These are phyloP conservation scores for Fusarium pseudoanthophilum DNA, from an alignment of 2,329 filamentous ascomycete species.

Conservation along the genomic window DNA sequence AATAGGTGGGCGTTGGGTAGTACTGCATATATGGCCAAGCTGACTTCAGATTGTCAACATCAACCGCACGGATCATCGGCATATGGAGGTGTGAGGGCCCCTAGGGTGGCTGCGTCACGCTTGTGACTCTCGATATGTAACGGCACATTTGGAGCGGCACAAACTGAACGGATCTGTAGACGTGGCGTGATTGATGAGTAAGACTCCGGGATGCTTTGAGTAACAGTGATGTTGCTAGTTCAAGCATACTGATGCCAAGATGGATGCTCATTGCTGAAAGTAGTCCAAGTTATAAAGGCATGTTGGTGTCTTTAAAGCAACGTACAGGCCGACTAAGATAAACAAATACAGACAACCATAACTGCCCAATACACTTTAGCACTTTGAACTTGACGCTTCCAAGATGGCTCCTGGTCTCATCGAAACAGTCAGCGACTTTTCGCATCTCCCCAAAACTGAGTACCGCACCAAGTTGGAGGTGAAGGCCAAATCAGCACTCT, in stretches of 20 bases:
- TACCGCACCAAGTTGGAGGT: not conserved
- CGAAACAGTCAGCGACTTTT: not conserved
- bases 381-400: not conserved
- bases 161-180: not conserved
- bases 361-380: too few species aligned
- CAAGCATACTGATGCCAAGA: not conserved
- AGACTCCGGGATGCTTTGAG: not conserved
- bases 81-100: not conserved
- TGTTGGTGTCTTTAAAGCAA: not conserved
- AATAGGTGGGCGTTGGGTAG: not conserved
- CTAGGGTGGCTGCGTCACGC: too few species aligned
- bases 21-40: not conserved
- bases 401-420: not conserved
- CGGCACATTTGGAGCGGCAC: not conserved
- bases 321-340: too few species aligned
- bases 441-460: not conserved
- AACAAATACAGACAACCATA: not conserved
- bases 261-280: too few species aligned
- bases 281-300: not conserved
- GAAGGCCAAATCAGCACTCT: constrained; percentile 35
- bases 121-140: not conserved
- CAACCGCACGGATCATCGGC: not conserved
- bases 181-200: not conserved
- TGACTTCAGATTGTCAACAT: not conserved
- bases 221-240: not conserved